Evolutionary conservation across 768 basidiomycete species (phyloP).

Genomic region (Sporobolomyces phaffii): DNA sequence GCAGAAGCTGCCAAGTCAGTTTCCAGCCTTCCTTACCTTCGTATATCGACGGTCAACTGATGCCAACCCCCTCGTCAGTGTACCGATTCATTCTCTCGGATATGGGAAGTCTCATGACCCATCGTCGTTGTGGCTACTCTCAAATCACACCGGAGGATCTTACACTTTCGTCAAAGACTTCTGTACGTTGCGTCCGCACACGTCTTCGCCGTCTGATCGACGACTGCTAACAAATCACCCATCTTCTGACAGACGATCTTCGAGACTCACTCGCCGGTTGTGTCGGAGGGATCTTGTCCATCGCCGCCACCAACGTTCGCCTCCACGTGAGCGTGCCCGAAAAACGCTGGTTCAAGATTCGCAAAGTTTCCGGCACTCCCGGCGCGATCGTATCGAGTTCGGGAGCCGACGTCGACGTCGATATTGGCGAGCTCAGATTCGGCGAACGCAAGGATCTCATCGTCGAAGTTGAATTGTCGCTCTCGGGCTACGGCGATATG

Average conservation of each 20-base stretch:
- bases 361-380: slow-evolving; percentile 88
- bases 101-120: slow-evolving; percentile 97
- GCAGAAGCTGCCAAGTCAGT: slow-evolving; percentile 81
- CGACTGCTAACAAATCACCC: too few species aligned
- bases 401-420: slow-evolving; percentile 90
- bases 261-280: slow-evolving; percentile 87
- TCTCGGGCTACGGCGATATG: slow-evolving; percentile 11
- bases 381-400: slow-evolving; percentile 80
- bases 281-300: slow-evolving; percentile 93
- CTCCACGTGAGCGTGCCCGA: slow-evolving; percentile 92
- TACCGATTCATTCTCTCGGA: slow-evolving; percentile 94
- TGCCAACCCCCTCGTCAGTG: slow-evolving; percentile 44
- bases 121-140: slow-evolving; percentile 96
- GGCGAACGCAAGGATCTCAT: slow-evolving; percentile 98
- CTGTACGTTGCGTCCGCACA: slow-evolving; percentile 45
- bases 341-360: slow-evolving; percentile 78
- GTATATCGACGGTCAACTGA: too few species aligned
- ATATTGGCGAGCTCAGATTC: slow-evolving; percentile 85
- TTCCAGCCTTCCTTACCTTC: too few species aligned
- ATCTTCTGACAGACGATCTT: slow-evolving; percentile 65
- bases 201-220: too few species aligned
- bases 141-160: slow-evolving; percentile 92
- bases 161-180: slow-evolving; percentile 98
- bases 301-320: slow-evolving; percentile 86
- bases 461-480: slow-evolving; percentile 79